Conservation (phyloP, 306 rosid species). For the Betula pendula region DNA sequence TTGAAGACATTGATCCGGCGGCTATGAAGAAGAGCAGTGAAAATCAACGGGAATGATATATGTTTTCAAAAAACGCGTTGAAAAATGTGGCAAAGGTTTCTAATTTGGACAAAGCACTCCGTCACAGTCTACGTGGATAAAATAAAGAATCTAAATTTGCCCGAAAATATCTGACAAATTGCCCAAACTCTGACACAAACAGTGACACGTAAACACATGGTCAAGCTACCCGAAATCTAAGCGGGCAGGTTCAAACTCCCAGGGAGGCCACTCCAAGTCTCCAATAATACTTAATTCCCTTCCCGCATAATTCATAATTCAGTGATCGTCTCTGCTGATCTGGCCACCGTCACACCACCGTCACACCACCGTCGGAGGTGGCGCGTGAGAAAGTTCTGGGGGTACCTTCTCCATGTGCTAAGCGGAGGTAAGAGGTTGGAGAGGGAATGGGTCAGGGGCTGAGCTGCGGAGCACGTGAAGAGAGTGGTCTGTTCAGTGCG, state of each 20-base stretch:
- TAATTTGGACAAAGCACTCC: background rate
- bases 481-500: constrained; percentile 53
- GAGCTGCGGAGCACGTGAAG: constrained; percentile 52
- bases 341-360: background rate
- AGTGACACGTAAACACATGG: constrained; percentile 19
- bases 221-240: constrained; percentile 59
- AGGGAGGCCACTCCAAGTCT: constrained; percentile 26
- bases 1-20: background rate
- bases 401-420: constrained; percentile 25
- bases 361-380: constrained; percentile 41
- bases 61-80: background rate
- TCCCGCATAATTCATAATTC: background rate
- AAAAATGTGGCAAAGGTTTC: background rate
- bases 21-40: background rate
- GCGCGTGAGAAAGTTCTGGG: constrained; percentile 35
- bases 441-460: constrained; percentile 79
- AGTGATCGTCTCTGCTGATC: background rate
- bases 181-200: background rate
- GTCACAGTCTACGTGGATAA: background rate
- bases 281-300: constrained; percentile 18
- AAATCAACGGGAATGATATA: background rate
- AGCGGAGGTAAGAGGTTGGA: background rate
- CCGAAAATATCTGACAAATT: constrained; percentile 6
- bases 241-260: constrained; percentile 59
- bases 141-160: background rate